phyloP scores from a whole-genome alignment of 257 asterid species.

The Dorcoceras hygrometricum region DNA sequence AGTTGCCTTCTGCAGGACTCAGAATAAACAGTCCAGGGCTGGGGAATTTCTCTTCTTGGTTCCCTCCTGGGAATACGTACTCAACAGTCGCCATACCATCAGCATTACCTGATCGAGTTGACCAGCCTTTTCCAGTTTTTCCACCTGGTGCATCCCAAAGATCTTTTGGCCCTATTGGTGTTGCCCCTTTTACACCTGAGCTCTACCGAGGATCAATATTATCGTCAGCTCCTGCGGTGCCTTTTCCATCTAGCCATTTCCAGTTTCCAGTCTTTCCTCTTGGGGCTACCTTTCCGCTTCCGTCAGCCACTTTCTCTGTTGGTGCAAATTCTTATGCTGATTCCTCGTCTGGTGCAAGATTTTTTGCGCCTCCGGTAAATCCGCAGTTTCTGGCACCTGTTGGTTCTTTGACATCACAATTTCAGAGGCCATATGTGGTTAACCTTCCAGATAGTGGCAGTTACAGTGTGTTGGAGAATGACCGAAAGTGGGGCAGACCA shows the following conservation, averaged over 20 bases:
- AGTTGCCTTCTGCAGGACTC: constrained; percentile 19
- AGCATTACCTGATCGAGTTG: constrained; percentile 43
- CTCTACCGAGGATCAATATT: constrained; percentile 38
- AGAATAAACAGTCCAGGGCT: constrained; percentile 42
- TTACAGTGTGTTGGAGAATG: constrained; percentile 45
- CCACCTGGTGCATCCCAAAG: constrained; percentile 46
- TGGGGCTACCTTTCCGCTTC: constrained; percentile 53
- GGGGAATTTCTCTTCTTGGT: constrained; percentile 70
- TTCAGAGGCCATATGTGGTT: constrained; percentile 67
- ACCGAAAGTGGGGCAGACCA: constrained; percentile 65
- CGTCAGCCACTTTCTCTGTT: constrained; percentile 54
- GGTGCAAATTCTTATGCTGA: constrained; percentile 52
- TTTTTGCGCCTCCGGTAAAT: constrained; percentile 48
- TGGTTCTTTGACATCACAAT: constrained; percentile 53
- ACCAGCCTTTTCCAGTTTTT: constrained; percentile 27
- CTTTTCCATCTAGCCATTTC: constrained; percentile 58
- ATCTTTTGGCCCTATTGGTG: constrained; percentile 32
- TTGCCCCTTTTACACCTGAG: constrained; percentile 31
- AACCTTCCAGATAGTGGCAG: constrained; percentile 45
- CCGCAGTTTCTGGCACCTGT: constrained; percentile 57
- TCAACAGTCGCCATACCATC: constrained; percentile 39
- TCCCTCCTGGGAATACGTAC: constrained; percentile 57
- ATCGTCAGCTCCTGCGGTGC: constrained; percentile 44
- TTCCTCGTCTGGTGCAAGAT: constrained; percentile 61
- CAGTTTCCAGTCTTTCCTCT: constrained; percentile 56